Base-by-base conservation (phyloP, 768 basidiomycete species). In the Russula vinacea region DNA sequence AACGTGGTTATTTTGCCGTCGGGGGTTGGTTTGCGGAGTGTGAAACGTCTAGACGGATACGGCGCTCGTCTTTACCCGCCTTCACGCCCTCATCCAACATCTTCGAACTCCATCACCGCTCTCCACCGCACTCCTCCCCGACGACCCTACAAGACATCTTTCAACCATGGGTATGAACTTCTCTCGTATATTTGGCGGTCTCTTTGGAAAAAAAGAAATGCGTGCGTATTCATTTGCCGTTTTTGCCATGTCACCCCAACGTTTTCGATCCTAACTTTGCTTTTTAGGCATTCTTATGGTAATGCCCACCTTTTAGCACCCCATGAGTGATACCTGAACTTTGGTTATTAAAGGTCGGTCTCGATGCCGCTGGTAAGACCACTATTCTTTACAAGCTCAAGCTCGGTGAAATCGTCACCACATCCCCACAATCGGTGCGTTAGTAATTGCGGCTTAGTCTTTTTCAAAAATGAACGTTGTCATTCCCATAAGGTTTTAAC, bases 171-270 rank as follows among this genome's bases (percentile, higher is more conserved):
- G 90, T 85, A 78, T 92, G 66, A 83, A 84, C 16, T 77, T 92
- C 66, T 92, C 90, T 70, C 79, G 79, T 70, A 76, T 94, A 53
- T 84, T 98, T 73, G 81, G 84, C 56, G 84, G 84, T 76, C 84
- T 99, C 74, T 94, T 98, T 72, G 95, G 94, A 78, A 98, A 97
- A 84, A 96, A 89, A 86, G 96, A 99, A 81, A 98, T 99, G 96
- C 94, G 95, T 97, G 78, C 76, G 95, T 79, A 59, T 69, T 70
- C 65, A 66, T 71, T 44, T 66, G 65, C 69, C 70, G 9, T 64
- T 62, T 62, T 71, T 70, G 67, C 70, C 66, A 69, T 69, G 56
- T 60, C 64, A 71, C 58, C 58, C 58, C 60, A 50, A 19, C 66
- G 58, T 71, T 62, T 62, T 59, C 66, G 51, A 55, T 62, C 52